These are phyloP conservation scores for Byssoonygena ceratinophila DNA, from an alignment of 2,329 filamentous ascomycete species.

Conservation along the genomic window DNA sequence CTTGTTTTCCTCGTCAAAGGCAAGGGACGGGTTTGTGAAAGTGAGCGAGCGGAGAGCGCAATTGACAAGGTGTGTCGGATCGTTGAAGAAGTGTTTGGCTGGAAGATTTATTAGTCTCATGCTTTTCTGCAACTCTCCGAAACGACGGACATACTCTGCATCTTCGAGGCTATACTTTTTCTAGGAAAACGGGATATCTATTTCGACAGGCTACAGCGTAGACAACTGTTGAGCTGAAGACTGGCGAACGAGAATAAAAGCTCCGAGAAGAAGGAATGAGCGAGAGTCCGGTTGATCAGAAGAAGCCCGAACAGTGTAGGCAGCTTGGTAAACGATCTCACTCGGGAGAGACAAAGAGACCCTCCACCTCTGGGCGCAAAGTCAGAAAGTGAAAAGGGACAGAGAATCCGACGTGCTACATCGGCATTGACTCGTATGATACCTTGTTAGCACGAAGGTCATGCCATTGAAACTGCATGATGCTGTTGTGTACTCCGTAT, in stretches of 20 bases:
- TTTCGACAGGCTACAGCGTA: not conserved
- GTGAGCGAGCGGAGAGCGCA: slow-evolving; percentile 67
- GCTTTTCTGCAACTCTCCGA: not conserved
- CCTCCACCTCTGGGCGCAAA: too few species aligned
- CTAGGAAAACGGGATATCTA: not conserved
- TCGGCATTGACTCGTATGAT: too few species aligned
- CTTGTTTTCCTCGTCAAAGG: slow-evolving; percentile 69
- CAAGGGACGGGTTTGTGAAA: slow-evolving; percentile 71
- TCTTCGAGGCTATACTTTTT: slow-evolving; percentile 15
- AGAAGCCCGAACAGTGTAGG: too few species aligned
- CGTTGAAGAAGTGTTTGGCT: slow-evolving; percentile 79
- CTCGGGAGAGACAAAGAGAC: too few species aligned
- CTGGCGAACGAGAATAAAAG: not conserved
- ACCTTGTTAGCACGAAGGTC: too few species aligned
- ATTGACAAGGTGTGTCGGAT: slow-evolving; percentile 66
- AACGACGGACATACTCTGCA: slow-evolving; percentile 27
- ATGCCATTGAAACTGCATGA: too few species aligned
- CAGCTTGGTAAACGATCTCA: not conserved
- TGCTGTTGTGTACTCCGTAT: too few species aligned
- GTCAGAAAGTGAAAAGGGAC: too few species aligned
- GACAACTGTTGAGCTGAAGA: not conserved
- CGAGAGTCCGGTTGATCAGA: not conserved
- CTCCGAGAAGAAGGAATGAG: not conserved
- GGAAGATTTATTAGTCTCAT: slow-evolving; percentile 9
- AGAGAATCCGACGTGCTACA: too few species aligned